Conservation (phyloP, 1,139 yeast genomes). For the Diutina scorzettiae region DNA sequence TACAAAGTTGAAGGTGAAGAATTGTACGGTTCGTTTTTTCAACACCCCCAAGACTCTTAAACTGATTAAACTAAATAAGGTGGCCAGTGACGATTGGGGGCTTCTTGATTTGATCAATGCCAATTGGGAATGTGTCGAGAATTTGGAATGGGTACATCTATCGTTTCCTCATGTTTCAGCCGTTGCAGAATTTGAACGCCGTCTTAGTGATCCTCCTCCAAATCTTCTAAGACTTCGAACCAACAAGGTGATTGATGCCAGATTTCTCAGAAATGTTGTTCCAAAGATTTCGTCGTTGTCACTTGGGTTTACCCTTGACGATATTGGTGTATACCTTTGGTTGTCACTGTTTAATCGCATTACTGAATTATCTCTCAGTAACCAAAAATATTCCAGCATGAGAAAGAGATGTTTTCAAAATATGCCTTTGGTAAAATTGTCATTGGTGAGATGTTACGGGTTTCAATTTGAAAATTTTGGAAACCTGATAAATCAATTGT, state of each 20-base stretch:
- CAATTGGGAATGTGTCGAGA: not conserved
- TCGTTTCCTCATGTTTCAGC: not conserved
- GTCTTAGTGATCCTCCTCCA: not conserved
- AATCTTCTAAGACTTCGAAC: not conserved
- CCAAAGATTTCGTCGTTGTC: not conserved
- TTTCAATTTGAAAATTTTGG: not conserved
- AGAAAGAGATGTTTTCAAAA: not conserved
- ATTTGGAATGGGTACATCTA: not conserved
- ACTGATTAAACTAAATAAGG: not conserved
- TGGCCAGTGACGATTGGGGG: not conserved
- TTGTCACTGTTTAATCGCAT: not conserved
- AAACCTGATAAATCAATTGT: not conserved
- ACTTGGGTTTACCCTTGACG: not conserved
- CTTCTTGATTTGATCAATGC: not conserved
- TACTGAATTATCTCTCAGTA: not conserved
- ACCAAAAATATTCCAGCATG: not conserved
- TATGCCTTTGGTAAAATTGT: not conserved
- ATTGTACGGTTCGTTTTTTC: not conserved
- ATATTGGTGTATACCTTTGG: not conserved
- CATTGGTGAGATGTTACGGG: not conserved
- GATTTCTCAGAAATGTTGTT: not conserved
- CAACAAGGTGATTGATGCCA: not conserved
- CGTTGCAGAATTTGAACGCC: not conserved
- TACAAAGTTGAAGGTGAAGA: not conserved
- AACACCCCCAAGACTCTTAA: not conserved